Conservation (phyloP, 352 stramenopile species). For the Phytophthora sp. region DNA sequence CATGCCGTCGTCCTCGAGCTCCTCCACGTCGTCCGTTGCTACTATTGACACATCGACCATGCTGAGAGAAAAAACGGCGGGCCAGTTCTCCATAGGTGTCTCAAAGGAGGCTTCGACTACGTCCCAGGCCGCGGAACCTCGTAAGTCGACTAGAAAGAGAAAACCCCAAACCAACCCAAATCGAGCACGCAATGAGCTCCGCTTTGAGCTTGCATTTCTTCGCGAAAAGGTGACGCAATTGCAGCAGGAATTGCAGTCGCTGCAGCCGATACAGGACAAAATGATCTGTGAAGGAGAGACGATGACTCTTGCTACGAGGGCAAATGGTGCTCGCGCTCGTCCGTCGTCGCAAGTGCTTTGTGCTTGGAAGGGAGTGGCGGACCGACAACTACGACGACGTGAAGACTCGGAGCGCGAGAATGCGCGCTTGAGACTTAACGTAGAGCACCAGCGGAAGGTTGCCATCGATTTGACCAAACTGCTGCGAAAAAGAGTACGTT, state of each 20-base stretch:
- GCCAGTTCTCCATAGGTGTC: background rate
- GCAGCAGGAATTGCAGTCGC: constrained; percentile 55
- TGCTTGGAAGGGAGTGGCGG: constrained; percentile 38
- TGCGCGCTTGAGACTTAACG: constrained; percentile 41
- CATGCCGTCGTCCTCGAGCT: constrained; percentile 4
- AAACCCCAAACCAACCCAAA: constrained; percentile 43
- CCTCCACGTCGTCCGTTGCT: background rate
- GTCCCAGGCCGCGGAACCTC: background rate
- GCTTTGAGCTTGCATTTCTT: constrained; percentile 74
- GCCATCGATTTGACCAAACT: constrained; percentile 33
- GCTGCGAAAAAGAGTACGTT: constrained; percentile 26
- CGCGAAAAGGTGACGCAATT: constrained; percentile 72
- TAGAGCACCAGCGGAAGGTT: constrained; percentile 45
- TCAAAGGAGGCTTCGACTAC: background rate
- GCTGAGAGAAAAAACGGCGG: background rate
- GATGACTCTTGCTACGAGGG: constrained; percentile 5
- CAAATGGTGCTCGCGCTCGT: constrained; percentile 1
- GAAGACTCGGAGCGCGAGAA: constrained; percentile 51
- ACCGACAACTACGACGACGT: constrained; percentile 39
- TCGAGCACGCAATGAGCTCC: constrained; percentile 42
- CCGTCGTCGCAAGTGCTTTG: constrained; percentile 34
- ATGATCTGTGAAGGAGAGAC: constrained; percentile 23
- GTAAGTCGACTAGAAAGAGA: constrained; percentile 28
- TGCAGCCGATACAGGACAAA: constrained; percentile 26
- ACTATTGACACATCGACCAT: constrained; percentile 8